phyloP scores from a whole-genome alignment of 495 filamentous ascomycete genomes.

The Letharia columbiana region DNA sequence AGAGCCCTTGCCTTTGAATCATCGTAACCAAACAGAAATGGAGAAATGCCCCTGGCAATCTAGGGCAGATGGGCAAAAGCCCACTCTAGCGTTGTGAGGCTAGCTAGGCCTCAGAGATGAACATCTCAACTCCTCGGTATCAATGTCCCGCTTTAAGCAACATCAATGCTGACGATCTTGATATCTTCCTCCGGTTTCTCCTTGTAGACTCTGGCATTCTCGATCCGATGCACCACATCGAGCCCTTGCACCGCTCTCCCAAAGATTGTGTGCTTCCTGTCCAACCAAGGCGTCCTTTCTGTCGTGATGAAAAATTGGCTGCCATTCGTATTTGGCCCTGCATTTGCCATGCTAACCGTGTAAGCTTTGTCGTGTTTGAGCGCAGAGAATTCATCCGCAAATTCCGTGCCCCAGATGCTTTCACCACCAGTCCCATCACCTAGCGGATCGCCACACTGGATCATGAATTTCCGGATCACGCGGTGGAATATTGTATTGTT shows the following conservation, averaged over 20 bases:
- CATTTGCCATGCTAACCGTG: conserved; percentile 95
- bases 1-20: not conserved
- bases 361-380: conserved; percentile 94
- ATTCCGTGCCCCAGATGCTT: conserved; percentile 93
- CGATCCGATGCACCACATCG: conserved; percentile 95
- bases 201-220: conserved; percentile 84
- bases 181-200: conserved; percentile 96
- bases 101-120: not conserved
- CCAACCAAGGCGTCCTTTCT: conserved; percentile 92
- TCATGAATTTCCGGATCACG: conserved; percentile 98
- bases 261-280: conserved; percentile 94
- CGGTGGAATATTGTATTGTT: conserved; percentile 97
- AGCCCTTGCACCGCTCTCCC: conserved; percentile 80
- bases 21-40: not conserved
- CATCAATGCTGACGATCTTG: conserved; percentile 87
- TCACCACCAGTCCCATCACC: conserved; percentile 95
- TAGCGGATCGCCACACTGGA: conserved; percentile 83
- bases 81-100: not conserved
- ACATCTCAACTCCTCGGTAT: not conserved
- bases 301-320: conserved; percentile 99
- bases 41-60: not conserved
- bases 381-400: conserved; percentile 88
- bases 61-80: not conserved
- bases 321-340: conserved; percentile 69
- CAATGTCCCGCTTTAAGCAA: conserved; percentile 21